phyloP scores from a whole-genome alignment of 768 basidiomycete genomes.

The Kwoniella botswanensis region DNA sequence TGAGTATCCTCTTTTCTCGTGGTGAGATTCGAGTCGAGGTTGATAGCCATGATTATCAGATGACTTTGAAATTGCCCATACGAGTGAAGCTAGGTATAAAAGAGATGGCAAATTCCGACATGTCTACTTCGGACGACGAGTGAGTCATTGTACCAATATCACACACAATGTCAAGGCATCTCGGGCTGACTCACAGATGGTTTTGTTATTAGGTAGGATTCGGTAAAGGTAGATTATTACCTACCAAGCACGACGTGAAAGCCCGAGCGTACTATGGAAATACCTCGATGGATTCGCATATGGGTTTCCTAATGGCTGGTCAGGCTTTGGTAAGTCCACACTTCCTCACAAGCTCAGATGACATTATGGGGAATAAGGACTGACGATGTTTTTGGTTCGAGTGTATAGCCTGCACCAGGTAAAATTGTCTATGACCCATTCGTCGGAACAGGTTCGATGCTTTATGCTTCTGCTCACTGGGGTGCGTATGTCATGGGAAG shows the following conservation, averaged over 20 bases:
- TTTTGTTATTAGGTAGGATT: conserved; percentile 40
- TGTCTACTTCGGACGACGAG: conserved; percentile 54
- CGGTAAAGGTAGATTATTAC: conserved; percentile 61
- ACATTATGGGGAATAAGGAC: background rate
- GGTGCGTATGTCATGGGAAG: conserved; percentile 87
- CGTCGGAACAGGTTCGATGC: conserved; percentile 75
- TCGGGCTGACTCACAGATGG: background rate
- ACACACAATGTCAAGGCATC: no score
- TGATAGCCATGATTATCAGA: conserved; percentile 16
- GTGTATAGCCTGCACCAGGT: conserved; percentile 75
- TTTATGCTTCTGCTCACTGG: conserved; percentile 76
- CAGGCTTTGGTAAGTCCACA: conserved; percentile 74
- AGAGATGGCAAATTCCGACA: conserved; percentile 43
- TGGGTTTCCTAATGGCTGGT: conserved; percentile 94
- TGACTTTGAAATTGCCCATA: conserved; percentile 24
- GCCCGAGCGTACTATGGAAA: conserved; percentile 89
- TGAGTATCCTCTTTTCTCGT: conserved; percentile 57
- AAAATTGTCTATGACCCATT: conserved; percentile 96
- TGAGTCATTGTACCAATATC: conserved; percentile 25
- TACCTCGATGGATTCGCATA: conserved; percentile 96
- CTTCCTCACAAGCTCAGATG: background rate
- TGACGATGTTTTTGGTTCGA: background rate
- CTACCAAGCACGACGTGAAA: conserved; percentile 69
- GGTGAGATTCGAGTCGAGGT: background rate
- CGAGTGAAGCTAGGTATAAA: conserved; percentile 18